Conservation (phyloP, 495 filamentous ascomycete species). For the Penicillium coprophilum region DNA sequence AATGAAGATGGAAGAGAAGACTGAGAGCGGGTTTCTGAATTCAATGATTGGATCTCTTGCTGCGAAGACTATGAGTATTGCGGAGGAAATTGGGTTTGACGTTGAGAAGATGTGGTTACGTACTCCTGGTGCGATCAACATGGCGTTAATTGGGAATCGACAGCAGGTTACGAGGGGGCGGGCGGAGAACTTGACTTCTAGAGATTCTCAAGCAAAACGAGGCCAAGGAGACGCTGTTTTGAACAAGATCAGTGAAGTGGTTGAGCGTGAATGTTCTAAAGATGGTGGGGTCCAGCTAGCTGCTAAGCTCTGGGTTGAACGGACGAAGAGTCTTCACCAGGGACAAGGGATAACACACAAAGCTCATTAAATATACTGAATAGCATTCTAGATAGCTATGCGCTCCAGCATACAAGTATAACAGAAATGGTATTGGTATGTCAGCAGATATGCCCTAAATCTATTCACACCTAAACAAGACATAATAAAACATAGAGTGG, state of each 20-base stretch:
- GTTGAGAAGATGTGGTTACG: slow-evolving; percentile 77
- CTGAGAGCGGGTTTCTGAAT: slow-evolving; percentile 32
- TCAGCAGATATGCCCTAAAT: slow-evolving; percentile 5
- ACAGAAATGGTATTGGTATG: neutral
- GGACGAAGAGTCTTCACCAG: slow-evolving; percentile 37
- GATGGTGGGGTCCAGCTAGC: slow-evolving; percentile 39
- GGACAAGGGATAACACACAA: slow-evolving; percentile 14
- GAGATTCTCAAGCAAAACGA: neutral
- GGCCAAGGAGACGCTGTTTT: slow-evolving; percentile 4
- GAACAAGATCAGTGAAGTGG: slow-evolving; percentile 30
- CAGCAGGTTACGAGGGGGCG: slow-evolving; percentile 20
- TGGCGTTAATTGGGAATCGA: slow-evolving; percentile 67
- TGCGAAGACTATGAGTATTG: slow-evolving; percentile 65
- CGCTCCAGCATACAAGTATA: no score
- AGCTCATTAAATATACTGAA: slow-evolving; percentile 19
- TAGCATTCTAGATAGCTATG: neutral
- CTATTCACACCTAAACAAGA: slow-evolving; percentile 9
- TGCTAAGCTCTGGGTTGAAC: slow-evolving; percentile 47
- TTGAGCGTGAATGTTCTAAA: slow-evolving; percentile 41
- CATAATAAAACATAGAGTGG: slow-evolving; percentile 19
- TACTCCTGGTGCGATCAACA: slow-evolving; percentile 89
- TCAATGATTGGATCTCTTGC: slow-evolving; percentile 75
- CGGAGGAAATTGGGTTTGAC: slow-evolving; percentile 67
- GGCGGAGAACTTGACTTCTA: slow-evolving; percentile 8
- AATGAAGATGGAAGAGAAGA: slow-evolving; percentile 37